Conservation (phyloP, 805 yeast genomes). For the Brettanomyces nanus region DNA sequence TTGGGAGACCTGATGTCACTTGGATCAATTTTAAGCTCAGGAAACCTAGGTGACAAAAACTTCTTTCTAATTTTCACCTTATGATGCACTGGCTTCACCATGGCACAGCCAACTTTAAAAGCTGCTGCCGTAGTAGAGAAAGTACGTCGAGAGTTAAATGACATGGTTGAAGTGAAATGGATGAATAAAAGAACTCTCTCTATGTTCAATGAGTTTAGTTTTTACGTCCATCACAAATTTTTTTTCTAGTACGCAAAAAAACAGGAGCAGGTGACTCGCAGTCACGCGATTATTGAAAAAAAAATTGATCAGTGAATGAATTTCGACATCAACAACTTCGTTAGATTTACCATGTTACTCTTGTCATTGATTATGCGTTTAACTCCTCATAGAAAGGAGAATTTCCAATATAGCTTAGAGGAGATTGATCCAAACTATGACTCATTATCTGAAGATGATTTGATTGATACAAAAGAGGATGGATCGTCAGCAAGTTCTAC, state of each 20-base stretch:
- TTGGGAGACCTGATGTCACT: conserved; percentile 75
- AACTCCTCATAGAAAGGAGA: conserved; percentile 19
- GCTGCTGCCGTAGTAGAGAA: conserved; percentile 27
- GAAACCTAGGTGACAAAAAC: conserved; percentile 65
- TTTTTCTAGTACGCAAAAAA: too few species aligned
- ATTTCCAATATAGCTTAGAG: conserved; percentile 15
- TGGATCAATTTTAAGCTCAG: conserved; percentile 56
- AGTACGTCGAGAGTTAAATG: conserved; percentile 12
- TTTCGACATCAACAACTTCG: too few species aligned
- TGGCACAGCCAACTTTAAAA: conserved; percentile 51
- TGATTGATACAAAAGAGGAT: conserved; percentile 7
- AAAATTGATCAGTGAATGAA: too few species aligned
- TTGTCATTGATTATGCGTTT: conserved; percentile 24
- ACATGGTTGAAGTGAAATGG: conserved; percentile 5
- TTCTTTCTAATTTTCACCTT: conserved; percentile 67
- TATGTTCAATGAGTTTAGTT: too few species aligned
- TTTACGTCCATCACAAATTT: too few species aligned
- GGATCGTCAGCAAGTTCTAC: conserved; percentile 1
- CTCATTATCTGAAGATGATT: conserved; percentile 15
- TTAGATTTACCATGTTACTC: too few species aligned
- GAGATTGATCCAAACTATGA: conserved; percentile 21
- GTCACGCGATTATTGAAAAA: too few species aligned
- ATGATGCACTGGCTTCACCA: conserved; percentile 91
- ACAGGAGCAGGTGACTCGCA: too few species aligned
- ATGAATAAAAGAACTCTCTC: background rate